Percentiles rank a stretch among this genome's conserved stretches.
phyloP scores from a whole-genome alignment of 2,329 filamentous ascomycete species.

The Curvularia lunata region DNA sequence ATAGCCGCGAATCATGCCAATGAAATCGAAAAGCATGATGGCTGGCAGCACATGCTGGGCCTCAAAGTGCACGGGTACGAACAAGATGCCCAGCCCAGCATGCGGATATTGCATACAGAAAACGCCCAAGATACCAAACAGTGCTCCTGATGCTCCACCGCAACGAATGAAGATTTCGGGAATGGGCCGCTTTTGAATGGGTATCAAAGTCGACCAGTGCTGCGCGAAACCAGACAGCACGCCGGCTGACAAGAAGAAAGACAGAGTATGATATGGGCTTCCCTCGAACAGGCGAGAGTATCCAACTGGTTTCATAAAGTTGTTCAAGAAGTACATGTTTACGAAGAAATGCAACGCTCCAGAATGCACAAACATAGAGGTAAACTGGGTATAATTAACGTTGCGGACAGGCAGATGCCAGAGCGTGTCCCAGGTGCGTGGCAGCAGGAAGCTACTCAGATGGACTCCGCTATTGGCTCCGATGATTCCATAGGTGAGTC shows the following conservation, averaged over 20 bases:
- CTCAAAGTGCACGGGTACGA: conserved; percentile 41
- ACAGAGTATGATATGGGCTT: conserved; percentile 35
- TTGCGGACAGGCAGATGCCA: conserved; percentile 43
- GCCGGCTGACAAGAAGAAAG: conserved; percentile 42
- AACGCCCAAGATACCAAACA: conserved; percentile 39
- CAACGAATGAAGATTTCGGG: conserved; percentile 35
- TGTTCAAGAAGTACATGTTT: conserved; percentile 35
- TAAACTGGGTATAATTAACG: conserved; percentile 40
- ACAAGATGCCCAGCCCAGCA: conserved; percentile 39
- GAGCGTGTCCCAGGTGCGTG: conserved; percentile 31
- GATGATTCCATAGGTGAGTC: conserved; percentile 38
- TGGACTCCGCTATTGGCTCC: conserved; percentile 38
- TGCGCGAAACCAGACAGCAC: conserved; percentile 41
- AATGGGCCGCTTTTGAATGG: conserved; percentile 23
- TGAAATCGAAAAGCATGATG: conserved; percentile 44
- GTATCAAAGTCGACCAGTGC: conserved; percentile 37
- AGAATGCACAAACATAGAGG: conserved; percentile 35
- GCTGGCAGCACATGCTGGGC: conserved; percentile 40
- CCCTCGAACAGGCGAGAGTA: conserved; percentile 41
- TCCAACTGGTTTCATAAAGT: conserved; percentile 40
- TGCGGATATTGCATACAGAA: conserved; percentile 45
- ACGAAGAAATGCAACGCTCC: conserved; percentile 25
- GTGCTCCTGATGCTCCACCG: conserved; percentile 45
- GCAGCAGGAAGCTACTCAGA: conserved; percentile 31
- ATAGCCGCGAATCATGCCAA: conserved; percentile 40